Conservation (phyloP, 257 asterid genomes). For the Euphrasia confusa region DNA sequence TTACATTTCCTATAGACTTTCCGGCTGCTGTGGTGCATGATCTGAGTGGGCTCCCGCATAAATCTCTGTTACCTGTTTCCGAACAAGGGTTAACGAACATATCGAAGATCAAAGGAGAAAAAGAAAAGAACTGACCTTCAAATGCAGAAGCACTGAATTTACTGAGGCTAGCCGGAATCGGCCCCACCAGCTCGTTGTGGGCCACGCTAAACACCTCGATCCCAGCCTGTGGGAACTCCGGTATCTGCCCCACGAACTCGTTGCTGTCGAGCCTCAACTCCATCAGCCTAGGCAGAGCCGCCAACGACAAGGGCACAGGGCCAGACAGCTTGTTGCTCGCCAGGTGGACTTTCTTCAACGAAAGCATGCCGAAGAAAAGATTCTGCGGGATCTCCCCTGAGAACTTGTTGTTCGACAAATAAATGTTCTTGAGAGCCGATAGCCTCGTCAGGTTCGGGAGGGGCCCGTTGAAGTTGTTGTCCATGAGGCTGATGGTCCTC, state of each 20-base stretch:
- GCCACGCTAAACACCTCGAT: slow-evolving; percentile 40
- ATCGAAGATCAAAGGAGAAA: too few relatives aligned
- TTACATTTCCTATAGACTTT: slow-evolving; percentile 32
- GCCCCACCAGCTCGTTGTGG: slow-evolving; percentile 51
- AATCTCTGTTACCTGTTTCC: slow-evolving; percentile 49
- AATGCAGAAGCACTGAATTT: slow-evolving; percentile 37
- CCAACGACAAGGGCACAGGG: slow-evolving; percentile 45
- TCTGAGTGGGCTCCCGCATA: slow-evolving; percentile 69
- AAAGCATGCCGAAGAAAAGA: slow-evolving; percentile 48
- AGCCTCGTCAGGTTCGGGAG: slow-evolving; percentile 47
- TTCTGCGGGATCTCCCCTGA: slow-evolving; percentile 45
- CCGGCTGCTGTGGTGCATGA: slow-evolving; percentile 32
- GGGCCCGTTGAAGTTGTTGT: slow-evolving; percentile 52
- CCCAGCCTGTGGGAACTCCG: slow-evolving; percentile 35
- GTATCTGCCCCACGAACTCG: slow-evolving; percentile 51
- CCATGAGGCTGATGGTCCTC: slow-evolving; percentile 54
- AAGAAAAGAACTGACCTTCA: slow-evolving; percentile 32
- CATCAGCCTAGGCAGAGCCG: slow-evolving; percentile 39
- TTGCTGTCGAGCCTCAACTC: slow-evolving; percentile 61
- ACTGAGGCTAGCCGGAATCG: slow-evolving; percentile 49
- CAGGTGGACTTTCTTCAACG: slow-evolving; percentile 62
- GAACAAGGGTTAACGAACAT: too few relatives aligned
- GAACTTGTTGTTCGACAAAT: slow-evolving; percentile 49
- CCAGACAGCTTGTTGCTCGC: slow-evolving; percentile 54
- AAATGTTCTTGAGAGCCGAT: slow-evolving; percentile 35